Conservation (phyloP, 2,329 filamentous ascomycete species). For the Cladosporium sp. region DNA sequence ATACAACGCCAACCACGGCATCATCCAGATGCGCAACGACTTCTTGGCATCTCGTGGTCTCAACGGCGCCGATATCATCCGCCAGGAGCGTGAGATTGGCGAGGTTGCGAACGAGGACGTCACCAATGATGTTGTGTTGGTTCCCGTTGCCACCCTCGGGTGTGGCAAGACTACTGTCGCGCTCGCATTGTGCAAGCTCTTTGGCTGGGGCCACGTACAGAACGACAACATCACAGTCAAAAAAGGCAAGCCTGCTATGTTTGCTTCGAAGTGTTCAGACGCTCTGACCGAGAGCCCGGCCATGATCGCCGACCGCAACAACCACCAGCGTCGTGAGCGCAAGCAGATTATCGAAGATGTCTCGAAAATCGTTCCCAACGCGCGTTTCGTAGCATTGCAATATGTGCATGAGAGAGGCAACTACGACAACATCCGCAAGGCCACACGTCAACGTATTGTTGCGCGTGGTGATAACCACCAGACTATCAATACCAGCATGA, state of each 20-base stretch:
- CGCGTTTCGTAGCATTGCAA: slow-evolving; percentile 79
- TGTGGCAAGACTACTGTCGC: slow-evolving; percentile 96
- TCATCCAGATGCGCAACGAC: slow-evolving; percentile 84
- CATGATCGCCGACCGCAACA: slow-evolving; percentile 92
- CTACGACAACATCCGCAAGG: slow-evolving; percentile 70
- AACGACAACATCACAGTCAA: slow-evolving; percentile 93
- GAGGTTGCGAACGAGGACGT: slow-evolving; percentile 56
- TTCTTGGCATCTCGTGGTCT: slow-evolving; percentile 82
- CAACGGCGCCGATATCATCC: slow-evolving; percentile 85
- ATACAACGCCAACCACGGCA: slow-evolving; percentile 89
- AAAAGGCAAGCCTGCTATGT: slow-evolving; percentile 70
- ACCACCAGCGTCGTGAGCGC: slow-evolving; percentile 83
- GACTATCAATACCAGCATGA: slow-evolving; percentile 84
- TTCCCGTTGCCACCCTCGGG: slow-evolving; percentile 88
- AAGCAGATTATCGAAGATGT: slow-evolving; percentile 84
- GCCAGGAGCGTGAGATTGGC: slow-evolving; percentile 63
- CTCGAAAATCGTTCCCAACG: slow-evolving; percentile 58
- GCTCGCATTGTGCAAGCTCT: slow-evolving; percentile 76
- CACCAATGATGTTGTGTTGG: slow-evolving; percentile 71
- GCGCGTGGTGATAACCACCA: slow-evolving; percentile 94
- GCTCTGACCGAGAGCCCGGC: slow-evolving; percentile 65
- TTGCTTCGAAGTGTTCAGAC: slow-evolving; percentile 69
- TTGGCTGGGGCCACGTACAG: slow-evolving; percentile 89
- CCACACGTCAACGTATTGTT: slow-evolving; percentile 78
- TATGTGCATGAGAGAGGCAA: slow-evolving; percentile 74